These are phyloP conservation scores for Diaporthe sp. DNA, from an alignment of 2,329 filamentous ascomycete genomes.

Conservation along the genomic window DNA sequence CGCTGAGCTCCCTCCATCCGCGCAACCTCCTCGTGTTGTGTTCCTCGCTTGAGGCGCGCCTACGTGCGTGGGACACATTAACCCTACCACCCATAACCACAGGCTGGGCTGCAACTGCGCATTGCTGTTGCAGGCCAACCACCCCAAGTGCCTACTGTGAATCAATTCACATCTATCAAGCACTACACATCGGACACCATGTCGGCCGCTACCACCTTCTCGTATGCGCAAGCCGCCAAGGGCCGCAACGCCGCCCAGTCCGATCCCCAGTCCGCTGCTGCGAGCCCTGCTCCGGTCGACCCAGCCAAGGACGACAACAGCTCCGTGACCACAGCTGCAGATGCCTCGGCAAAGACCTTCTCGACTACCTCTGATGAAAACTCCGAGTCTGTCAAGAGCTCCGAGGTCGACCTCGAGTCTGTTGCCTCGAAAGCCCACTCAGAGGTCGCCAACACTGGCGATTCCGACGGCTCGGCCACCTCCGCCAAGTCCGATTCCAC, in stretches of 20 bases:
- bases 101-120: conserved; percentile 39
- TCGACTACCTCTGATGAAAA: conserved; percentile 56
- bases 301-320: conserved; percentile 52
- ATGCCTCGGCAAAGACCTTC: conserved; percentile 53
- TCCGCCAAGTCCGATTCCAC: conserved; percentile 52
- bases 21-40: conserved; percentile 35
- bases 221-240: conserved; percentile 96
- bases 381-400: conserved; percentile 46
- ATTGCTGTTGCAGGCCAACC: conserved; percentile 37
- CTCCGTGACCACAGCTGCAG: conserved; percentile 53
- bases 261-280: conserved; percentile 50
- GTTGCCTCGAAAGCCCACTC: conserved; percentile 47
- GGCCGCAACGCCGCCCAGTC: conserved; percentile 70
- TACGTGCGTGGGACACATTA: conserved; percentile 39
- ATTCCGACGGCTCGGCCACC: conserved; percentile 50
- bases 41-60: conserved; percentile 39
- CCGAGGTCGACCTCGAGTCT: conserved; percentile 45
- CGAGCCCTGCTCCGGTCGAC: conserved; percentile 51
- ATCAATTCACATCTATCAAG: conserved; percentile 26
- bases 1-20: conserved; percentile 31
- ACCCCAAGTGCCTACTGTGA: conserved; percentile 33
- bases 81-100: conserved; percentile 28
- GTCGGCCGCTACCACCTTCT: conserved; percentile 77
- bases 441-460: conserved; percentile 48
- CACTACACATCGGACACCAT: conserved; percentile 51